phyloP scores from a whole-genome alignment of 176 grass and related monocot species.

The Bolboschoenus planiculmis region DNA sequence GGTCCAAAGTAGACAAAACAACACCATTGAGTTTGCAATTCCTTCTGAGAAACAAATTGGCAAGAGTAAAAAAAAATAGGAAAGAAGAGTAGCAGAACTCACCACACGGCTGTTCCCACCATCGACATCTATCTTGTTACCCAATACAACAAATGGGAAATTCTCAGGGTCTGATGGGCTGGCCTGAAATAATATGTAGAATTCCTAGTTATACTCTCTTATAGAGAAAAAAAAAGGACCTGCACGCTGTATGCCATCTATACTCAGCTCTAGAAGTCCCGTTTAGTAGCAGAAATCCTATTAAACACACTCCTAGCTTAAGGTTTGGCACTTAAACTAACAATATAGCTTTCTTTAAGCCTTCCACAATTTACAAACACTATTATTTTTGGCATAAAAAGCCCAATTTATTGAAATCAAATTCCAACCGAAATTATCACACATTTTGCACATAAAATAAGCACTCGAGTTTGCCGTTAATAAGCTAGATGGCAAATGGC shows the following conservation, averaged over 20 bases:
- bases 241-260: neutral
- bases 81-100: constrained; percentile 17
- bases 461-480: neutral
- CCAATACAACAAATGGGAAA: constrained; percentile 90
- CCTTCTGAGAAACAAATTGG: neutral
- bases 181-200: constrained; percentile 40
- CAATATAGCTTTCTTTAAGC: no score
- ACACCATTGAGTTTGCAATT: neutral
- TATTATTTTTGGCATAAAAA: neutral
- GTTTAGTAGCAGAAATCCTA: neutral
- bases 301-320: neutral
- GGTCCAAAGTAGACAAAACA: neutral
- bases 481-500: neutral
- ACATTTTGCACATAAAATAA: neutral
- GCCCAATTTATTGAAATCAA: no score
- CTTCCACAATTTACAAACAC: no score
- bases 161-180: constrained; percentile 84
- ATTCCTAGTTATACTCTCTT: neutral
- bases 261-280: neutral
- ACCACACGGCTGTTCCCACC: constrained; percentile 88
- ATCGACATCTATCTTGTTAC: constrained; percentile 88
- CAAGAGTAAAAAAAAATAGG: no score
- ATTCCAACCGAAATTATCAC: neutral
- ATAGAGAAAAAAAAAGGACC: neutral
- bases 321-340: no score